Evolutionary conservation across 179 eudicot species (phyloP).

Genomic region (Corrigiola litoralis): DNA sequence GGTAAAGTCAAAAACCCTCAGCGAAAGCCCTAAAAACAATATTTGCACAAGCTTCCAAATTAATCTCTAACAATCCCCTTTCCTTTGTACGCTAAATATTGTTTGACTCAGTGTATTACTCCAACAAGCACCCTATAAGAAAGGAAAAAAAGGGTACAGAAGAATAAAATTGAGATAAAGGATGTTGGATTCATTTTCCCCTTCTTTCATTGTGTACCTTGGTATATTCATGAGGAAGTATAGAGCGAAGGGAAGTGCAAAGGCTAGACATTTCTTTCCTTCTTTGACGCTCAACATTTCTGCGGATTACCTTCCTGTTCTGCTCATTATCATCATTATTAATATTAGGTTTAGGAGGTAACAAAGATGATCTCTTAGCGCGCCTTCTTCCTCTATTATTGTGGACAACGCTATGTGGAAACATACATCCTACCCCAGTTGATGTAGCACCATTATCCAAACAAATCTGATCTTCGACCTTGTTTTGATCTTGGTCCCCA

Average conservation of each 20-base stretch:
- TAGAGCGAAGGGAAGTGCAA: conserved; percentile 27
- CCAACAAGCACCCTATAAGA: no score
- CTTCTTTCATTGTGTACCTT: conserved; percentile 27
- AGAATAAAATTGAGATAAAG: background rate
- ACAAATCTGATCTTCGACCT: background rate
- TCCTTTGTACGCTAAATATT: no score
- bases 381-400: background rate
- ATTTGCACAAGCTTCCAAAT: no score
- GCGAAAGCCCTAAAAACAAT: background rate
- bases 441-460: no score
- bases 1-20: background rate
- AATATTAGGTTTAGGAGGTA: background rate
- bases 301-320: conserved; percentile 21
- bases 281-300: conserved; percentile 35
- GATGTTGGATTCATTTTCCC: background rate
- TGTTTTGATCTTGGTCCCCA: background rate
- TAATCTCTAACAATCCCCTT: no score
- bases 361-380: background rate
- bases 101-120: no score
- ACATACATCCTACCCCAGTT: background rate
- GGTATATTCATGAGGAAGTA: conserved; percentile 29
- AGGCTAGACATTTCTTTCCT: conserved; percentile 40
- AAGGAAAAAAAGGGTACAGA: no score
- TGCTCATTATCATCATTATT: conserved; percentile 6
- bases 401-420: background rate